Conservation (phyloP, 805 yeast species). For the Cyberlindnera nakhonratchasimensis region DNA sequence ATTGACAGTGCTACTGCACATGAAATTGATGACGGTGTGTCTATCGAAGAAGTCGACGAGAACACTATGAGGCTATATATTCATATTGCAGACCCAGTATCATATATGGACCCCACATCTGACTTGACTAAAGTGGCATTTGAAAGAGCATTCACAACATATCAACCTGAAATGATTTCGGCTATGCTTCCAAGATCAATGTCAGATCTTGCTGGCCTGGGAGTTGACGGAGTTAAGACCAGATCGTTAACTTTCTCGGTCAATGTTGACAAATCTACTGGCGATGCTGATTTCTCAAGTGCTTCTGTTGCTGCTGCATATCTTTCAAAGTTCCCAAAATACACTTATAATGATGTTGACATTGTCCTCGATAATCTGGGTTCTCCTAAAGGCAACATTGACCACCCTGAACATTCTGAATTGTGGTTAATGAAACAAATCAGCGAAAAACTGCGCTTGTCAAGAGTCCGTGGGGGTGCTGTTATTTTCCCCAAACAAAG, state of each 20-base stretch:
- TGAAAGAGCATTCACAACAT: conserved; percentile 60
- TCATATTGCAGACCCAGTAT: conserved; percentile 87
- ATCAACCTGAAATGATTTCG: conserved; percentile 61
- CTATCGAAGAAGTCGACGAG: conserved; percentile 41
- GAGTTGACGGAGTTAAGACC: conserved; percentile 37
- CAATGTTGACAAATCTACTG: conserved; percentile 28
- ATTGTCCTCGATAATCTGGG: conserved; percentile 33
- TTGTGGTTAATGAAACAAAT: conserved; percentile 34
- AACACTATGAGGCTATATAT: conserved; percentile 48
- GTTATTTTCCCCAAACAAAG: conserved; percentile 36
- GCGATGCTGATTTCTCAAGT: conserved; percentile 22
- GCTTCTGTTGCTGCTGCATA: conserved; percentile 38
- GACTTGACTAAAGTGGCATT: conserved; percentile 52
- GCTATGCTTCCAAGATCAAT: conserved; percentile 69
- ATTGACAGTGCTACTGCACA: conserved; percentile 78
- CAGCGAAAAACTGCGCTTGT: conserved; percentile 27
- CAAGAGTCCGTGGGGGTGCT: conserved; percentile 38
- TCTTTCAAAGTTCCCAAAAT: conserved; percentile 44
- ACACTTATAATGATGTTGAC: conserved; percentile 66
- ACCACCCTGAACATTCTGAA: conserved; percentile 27
- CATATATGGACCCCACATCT: conserved; percentile 42
- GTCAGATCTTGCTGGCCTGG: conserved; percentile 50
- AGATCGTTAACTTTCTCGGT: conserved; percentile 47
- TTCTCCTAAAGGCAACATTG: neutral
- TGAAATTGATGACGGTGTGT: conserved; percentile 92